Conservation (phyloP, 352 stramenopile genomes). For the Globisporangium alternatum region DNA sequence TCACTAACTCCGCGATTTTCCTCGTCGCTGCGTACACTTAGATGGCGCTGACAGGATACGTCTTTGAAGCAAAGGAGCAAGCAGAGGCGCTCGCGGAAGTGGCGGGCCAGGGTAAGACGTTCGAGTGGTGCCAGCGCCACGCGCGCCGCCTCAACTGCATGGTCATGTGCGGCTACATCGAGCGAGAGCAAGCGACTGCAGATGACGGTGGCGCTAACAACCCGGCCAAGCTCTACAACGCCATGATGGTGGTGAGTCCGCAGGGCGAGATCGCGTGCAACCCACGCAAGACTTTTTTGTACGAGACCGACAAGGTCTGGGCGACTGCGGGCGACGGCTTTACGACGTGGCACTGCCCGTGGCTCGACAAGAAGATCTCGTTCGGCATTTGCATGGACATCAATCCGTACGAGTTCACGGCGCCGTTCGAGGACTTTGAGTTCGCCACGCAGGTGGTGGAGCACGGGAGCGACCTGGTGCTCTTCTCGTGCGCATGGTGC, state of each 20-base stretch:
- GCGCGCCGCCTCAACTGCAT: conserved; percentile 59
- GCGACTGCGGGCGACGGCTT: conserved; percentile 64
- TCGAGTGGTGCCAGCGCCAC: conserved; percentile 66
- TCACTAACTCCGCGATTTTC: not conserved
- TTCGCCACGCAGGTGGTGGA: conserved; percentile 55
- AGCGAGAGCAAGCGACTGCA: conserved; percentile 21
- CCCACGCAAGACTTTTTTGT: conserved; percentile 79
- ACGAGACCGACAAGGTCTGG: conserved; percentile 83
- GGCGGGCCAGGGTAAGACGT: conserved; percentile 47
- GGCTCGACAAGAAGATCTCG: conserved; percentile 72
- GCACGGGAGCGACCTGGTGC: conserved; percentile 59
- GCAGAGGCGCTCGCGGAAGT: conserved; percentile 63
- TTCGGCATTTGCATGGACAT: conserved; percentile 92
- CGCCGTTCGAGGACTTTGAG: conserved; percentile 67
- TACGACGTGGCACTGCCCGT: conserved; percentile 66
- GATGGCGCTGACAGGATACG: conserved; percentile 85
- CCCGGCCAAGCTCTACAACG: conserved; percentile 52
- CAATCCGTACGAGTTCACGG: conserved; percentile 78
- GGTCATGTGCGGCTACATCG: conserved; percentile 72
- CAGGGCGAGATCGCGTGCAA: conserved; percentile 67
- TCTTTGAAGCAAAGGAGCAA: conserved; percentile 56
- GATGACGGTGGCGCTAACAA: conserved; percentile 8
- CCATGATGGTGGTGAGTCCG: conserved; percentile 79
- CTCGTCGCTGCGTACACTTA: conserved; percentile 14
- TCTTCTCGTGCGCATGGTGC: conserved; percentile 85